A percentile compares a stretch with the other conserved stretches of the same genome.
Evolutionary conservation across 352 stramenopile genomes (phyloP).

Genomic region (Phytophthora constricta): DNA sequence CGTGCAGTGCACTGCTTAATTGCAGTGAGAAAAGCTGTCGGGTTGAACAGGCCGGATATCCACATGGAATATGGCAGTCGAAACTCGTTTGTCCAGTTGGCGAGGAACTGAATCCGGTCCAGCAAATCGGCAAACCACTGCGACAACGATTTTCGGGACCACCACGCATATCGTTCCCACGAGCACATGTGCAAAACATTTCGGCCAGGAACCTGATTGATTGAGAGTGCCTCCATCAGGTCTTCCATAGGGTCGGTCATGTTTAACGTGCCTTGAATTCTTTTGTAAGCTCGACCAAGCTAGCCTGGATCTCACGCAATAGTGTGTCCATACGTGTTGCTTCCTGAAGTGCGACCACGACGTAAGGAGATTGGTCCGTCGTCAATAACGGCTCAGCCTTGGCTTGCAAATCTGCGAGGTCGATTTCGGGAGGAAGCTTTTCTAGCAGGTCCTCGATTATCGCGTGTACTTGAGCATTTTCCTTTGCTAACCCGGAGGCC

Average conservation of each 20-base stretch:
- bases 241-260: slow-evolving; percentile 93
- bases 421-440: slow-evolving; percentile 64
- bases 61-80: slow-evolving; percentile 81
- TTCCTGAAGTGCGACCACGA: slow-evolving; percentile 86
- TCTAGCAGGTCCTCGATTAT: slow-evolving; percentile 69
- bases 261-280: slow-evolving; percentile 85
- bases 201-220: slow-evolving; percentile 81
- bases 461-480: slow-evolving; percentile 41
- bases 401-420: slow-evolving; percentile 57
- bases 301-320: slow-evolving; percentile 65
- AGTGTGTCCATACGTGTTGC: slow-evolving; percentile 77
- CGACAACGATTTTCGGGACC: slow-evolving; percentile 79
- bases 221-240: slow-evolving; percentile 62
- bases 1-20: slow-evolving; percentile 90
- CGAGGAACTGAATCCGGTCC: slow-evolving; percentile 71
- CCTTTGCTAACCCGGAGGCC: slow-evolving; percentile 25
- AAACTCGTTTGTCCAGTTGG: slow-evolving; percentile 74
- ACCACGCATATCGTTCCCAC: slow-evolving; percentile 86
- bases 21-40: slow-evolving; percentile 83
- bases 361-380: slow-evolving; percentile 78
- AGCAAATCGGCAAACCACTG: slow-evolving; percentile 87
- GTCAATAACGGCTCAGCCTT: slow-evolving; percentile 62
- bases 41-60: slow-evolving; percentile 85
- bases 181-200: slow-evolving; percentile 79
- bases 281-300: slow-evolving; percentile 73